Conservation (phyloP, 164 flowering plant species). For the Sedum album region DNA sequence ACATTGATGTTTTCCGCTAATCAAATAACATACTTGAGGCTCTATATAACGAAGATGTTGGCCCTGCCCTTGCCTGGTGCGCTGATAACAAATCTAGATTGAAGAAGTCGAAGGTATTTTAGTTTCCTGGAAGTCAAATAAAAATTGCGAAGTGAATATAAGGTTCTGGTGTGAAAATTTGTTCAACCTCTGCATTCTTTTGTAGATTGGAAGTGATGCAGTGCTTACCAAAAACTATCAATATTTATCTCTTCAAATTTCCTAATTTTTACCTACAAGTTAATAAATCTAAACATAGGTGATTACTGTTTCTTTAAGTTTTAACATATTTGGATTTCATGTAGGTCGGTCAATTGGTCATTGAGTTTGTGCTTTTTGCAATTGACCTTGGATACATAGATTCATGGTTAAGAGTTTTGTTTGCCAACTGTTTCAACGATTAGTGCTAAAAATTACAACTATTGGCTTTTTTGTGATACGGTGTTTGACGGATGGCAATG, state of each 20-base stretch:
- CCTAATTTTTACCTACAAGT: not conserved
- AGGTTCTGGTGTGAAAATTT: not conserved
- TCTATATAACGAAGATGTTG: constrained; percentile 77
- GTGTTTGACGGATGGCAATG: not conserved
- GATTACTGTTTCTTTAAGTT: no score
- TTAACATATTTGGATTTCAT: no score
- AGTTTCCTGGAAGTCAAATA: not conserved
- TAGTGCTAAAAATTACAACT: not conserved
- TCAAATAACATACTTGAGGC: constrained; percentile 87
- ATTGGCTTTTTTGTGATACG: not conserved
- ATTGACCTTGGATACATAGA: no score
- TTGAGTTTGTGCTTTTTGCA: no score
- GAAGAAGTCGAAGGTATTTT: constrained; percentile 82
- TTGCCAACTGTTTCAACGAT: not conserved
- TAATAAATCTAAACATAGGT: no score
- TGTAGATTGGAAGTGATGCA: no score
- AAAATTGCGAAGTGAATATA: constrained; percentile 12
- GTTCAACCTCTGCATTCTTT: not conserved
- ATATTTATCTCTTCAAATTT: no score
- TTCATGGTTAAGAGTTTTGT: no score
- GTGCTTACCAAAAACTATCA: no score
- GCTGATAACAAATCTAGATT: constrained; percentile 81
- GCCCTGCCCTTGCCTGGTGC: constrained; percentile 95
- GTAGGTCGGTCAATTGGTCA: no score
- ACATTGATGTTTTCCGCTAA: constrained; percentile 83